Percentiles rank a stretch among this genome's conserved stretches.
Conservation (phyloP, 805 yeast genomes). For the Pichia paraexigua region DNA sequence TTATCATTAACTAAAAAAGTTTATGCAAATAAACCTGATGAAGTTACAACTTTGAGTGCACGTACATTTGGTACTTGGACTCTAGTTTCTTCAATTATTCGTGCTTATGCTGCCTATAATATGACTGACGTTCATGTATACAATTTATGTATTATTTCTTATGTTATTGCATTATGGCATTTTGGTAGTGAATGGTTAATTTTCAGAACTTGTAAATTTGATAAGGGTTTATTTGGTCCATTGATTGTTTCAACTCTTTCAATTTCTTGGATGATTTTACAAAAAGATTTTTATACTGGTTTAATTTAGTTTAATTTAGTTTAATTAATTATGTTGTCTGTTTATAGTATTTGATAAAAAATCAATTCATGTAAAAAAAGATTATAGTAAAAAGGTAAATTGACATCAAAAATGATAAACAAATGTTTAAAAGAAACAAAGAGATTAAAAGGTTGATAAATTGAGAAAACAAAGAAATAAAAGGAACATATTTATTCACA, state of each 20-base stretch:
- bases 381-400: background rate
- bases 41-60: slow-evolving; percentile 65
- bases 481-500: background rate
- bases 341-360: background rate
- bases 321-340: slow-evolving; percentile 1
- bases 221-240: slow-evolving; percentile 87
- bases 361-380: background rate
- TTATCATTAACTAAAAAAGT: slow-evolving; percentile 70
- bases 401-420: no score
- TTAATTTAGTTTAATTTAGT: background rate
- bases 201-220: slow-evolving; percentile 72
- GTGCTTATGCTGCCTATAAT: slow-evolving; percentile 82
- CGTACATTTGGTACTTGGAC: slow-evolving; percentile 99
- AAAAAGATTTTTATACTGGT: slow-evolving; percentile 50
- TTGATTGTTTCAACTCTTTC: slow-evolving; percentile 67
- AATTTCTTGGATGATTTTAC: slow-evolving; percentile 74
- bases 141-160: slow-evolving; percentile 72
- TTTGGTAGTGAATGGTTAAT: slow-evolving; percentile 77
- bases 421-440: no score
- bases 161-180: slow-evolving; percentile 75
- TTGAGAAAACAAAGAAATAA: background rate
- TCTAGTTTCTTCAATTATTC: slow-evolving; percentile 69
- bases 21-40: slow-evolving; percentile 54
- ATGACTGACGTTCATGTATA: slow-evolving; percentile 62
- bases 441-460: no score